Percentiles rank a stretch among this genome's conserved stretches.
Evolutionary conservation across 202 grass and related monocot genomes (phyloP).

Genomic region (Schoenoplectus tabernaemontani): DNA sequence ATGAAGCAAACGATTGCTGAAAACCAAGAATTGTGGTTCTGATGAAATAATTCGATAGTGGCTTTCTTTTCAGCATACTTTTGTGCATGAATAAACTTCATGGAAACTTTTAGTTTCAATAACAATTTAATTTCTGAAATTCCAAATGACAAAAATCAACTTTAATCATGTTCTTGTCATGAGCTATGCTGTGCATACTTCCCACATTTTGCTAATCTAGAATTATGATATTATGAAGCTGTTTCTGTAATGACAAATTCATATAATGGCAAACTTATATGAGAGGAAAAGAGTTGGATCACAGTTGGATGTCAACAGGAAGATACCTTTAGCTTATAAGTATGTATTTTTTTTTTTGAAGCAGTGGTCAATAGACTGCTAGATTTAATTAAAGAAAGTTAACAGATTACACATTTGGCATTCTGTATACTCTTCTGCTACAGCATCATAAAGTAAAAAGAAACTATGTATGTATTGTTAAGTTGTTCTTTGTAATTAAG

Average conservation of each 20-base stretch:
- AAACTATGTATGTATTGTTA: neutral
- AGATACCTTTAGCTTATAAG: neutral
- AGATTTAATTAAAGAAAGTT: too few species aligned
- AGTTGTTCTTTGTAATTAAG: conserved; percentile 3
- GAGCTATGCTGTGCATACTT: neutral
- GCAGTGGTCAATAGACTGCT: too few species aligned
- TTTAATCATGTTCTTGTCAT: neutral
- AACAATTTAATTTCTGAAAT: neutral
- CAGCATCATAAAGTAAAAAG: too few species aligned
- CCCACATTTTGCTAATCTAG: neutral
- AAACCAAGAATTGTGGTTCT: neutral
- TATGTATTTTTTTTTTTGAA: too few species aligned
- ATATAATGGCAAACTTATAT: neutral
- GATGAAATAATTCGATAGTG: neutral
- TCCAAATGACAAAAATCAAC: neutral
- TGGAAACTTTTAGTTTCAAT: neutral
- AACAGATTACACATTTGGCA: too few species aligned
- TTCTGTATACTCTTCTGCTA: too few species aligned
- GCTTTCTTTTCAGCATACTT: neutral
- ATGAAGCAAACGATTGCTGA: neutral
- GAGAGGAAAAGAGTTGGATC: neutral
- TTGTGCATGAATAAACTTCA: neutral
- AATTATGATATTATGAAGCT: too few species aligned
- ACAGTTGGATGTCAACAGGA: too few species aligned
- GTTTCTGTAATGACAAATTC: neutral